Base-by-base conservation (phyloP, 139 green algal genomes). In the Coccomyxa sp. region DNA sequence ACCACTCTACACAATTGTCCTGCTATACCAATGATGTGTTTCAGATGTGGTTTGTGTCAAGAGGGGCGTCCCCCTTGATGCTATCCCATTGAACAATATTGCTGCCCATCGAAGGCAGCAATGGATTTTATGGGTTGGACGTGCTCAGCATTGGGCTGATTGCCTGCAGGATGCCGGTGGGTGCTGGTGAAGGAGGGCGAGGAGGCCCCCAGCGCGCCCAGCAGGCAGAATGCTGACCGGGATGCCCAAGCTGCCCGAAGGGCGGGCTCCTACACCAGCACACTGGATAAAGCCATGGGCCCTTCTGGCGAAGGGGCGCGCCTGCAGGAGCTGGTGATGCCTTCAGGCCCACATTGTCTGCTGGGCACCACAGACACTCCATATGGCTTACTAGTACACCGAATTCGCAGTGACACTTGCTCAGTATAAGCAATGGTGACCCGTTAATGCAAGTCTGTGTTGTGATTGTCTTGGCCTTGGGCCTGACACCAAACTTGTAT, bases 101-200 rank as follows among this genome's bases (percentile, higher is more conserved):
- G 50, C 50, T 64, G 50, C 27, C 2, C 50, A 64, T 6, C 3
- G 27, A 64, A 64, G n/a, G n/a, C n/a, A n/a, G n/a, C n/a, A n/a
- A n/a, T n/a, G n/a, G n/a, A n/a, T n/a, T 12, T 64, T 64, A 2
- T 64, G 22, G 50, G 2, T 64, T 2, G 14, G 2, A 72, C 34
- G n/a, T 4, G 64, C 29, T 37, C 64, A 72, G 2, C 24, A 39
- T 29, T 72, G 64, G 29, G 10, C n/a, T 35, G 29, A 29, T 12
- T 70, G 12, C 31, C 38, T 64, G 34, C 87, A 27, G 87, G 89
- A 33, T 87, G 90, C 85, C 85, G 82, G 69, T 95, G 91, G 91
- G 83, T 90, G 81, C 84, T 95, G 38, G 36, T 92, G 18, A 81
- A 55, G 72, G 72, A 77, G 27, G 72, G 83, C 88, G 73, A 58